Evolutionary conservation across 768 basidiomycete species (phyloP).

Genomic region (Clavaria fumosa): DNA sequence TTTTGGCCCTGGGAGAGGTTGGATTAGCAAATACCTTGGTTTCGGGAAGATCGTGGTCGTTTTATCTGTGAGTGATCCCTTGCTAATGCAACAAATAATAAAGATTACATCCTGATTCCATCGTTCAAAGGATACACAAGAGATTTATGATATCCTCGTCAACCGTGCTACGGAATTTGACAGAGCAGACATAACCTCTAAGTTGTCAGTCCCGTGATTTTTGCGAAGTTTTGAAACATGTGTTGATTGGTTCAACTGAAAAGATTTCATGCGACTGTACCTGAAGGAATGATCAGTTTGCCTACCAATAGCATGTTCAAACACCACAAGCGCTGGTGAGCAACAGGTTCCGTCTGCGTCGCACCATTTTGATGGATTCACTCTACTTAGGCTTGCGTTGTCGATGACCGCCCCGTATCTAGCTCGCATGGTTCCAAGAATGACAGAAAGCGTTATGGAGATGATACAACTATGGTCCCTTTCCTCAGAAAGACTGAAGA

Average conservation of each 20-base stretch:
- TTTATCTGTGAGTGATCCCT: too few relatives aligned
- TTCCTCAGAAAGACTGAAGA: background rate
- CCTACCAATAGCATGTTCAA: conserved; percentile 2
- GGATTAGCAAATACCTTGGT: too few relatives aligned
- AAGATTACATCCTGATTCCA: too few relatives aligned
- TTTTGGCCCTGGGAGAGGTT: too few relatives aligned
- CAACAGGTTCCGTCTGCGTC: background rate
- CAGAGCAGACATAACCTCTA: background rate
- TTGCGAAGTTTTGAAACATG: background rate
- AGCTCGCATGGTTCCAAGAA: conserved; percentile 1
- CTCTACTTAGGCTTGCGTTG: background rate
- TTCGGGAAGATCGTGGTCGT: too few relatives aligned
- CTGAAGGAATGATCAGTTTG: background rate
- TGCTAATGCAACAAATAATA: too few relatives aligned
- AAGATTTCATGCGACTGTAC: conserved; percentile 1
- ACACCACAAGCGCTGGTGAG: conserved; percentile 3
- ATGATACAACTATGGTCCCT: conserved; percentile 2
- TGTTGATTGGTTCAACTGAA: background rate
- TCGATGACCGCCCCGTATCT: background rate
- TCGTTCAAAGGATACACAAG: too few relatives aligned
- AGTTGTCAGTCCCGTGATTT: background rate
- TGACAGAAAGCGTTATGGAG: background rate
- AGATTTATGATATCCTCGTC: background rate
- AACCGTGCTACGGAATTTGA: conserved; percentile 1
- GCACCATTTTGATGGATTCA: background rate